phyloP scores from a whole-genome alignment of 2,329 filamentous ascomycete species.

The Thyridium curvatum region DNA sequence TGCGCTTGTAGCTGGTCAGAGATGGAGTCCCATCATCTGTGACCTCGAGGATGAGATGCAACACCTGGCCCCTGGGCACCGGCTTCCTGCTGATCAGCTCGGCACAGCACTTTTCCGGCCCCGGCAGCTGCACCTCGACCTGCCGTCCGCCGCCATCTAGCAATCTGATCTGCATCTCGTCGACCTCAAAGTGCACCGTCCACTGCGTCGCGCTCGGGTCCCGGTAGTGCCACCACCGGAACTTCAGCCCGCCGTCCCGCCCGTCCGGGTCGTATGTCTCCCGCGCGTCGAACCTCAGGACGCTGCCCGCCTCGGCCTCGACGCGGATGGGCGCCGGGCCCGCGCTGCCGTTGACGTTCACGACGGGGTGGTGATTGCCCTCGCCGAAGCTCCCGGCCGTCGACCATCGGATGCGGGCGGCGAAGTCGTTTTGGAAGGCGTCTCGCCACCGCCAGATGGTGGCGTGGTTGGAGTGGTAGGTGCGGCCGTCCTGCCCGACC shows the following conservation, averaged over 20 bases:
- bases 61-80: slow-evolving; percentile 30
- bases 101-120: slow-evolving; percentile 31
- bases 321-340: slow-evolving; percentile 29
- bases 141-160: slow-evolving; percentile 12
- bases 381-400: slow-evolving; percentile 16
- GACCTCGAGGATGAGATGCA: slow-evolving; percentile 45
- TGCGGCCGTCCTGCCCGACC: slow-evolving; percentile 17
- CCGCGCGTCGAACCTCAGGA: slow-evolving; percentile 35
- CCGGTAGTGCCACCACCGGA: slow-evolving; percentile 44
- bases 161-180: slow-evolving; percentile 26
- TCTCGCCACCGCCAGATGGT: slow-evolving; percentile 35
- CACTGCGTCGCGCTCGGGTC: slow-evolving; percentile 31
- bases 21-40: slow-evolving; percentile 33
- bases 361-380: slow-evolving; percentile 40
- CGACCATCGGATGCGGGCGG: slow-evolving; percentile 33
- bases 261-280: slow-evolving; percentile 39
- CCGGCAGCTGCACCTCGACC: slow-evolving; percentile 30
- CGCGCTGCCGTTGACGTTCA: slow-evolving; percentile 30
- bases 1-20: slow-evolving; percentile 39
- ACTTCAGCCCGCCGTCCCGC: slow-evolving; percentile 26
- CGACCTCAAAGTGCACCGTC: slow-evolving; percentile 29
- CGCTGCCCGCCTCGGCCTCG: slow-evolving; percentile 30
- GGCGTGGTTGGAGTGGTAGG: slow-evolving; percentile 20
- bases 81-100: slow-evolving; percentile 24
- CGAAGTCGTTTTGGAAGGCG: slow-evolving; percentile 34